Evolutionary conservation across 805 yeast genomes (phyloP).

Genomic region (Zygotorulaspora chibaensis): DNA sequence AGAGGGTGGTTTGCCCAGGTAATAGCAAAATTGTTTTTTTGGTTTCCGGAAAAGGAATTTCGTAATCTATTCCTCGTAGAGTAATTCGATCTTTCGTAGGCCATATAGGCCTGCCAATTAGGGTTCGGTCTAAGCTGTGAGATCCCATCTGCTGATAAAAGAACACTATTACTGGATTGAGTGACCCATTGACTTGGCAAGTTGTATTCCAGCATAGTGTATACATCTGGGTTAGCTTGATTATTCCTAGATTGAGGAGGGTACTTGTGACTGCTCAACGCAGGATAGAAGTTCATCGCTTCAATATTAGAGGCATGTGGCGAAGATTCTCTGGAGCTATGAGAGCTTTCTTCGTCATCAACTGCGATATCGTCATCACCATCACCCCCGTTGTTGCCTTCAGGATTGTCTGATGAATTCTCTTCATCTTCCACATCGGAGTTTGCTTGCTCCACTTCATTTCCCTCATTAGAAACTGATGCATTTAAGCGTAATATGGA

Average conservation of each 20-base stretch:
- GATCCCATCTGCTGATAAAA: constrained; percentile 30
- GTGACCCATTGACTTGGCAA: constrained; percentile 30
- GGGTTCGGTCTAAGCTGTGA: constrained; percentile 26
- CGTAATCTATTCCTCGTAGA: constrained; percentile 23
- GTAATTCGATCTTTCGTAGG: constrained; percentile 20
- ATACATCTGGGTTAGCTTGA: constrained; percentile 22
- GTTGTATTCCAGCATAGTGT: constrained; percentile 26
- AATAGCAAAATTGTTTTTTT: constrained; percentile 25
- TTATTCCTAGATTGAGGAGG: constrained; percentile 18
- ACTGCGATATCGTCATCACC: constrained; percentile 10
- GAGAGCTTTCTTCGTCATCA: constrained; percentile 6
- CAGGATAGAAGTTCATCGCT: constrained; percentile 14
- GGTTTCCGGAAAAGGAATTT: constrained; percentile 16
- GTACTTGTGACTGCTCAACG: constrained; percentile 10
- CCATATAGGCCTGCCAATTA: constrained; percentile 24
- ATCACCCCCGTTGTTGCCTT: constrained; percentile 12
- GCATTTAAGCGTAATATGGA: not conserved
- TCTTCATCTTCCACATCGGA: constrained; percentile 12
- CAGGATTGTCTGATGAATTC: constrained; percentile 14
- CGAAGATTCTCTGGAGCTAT: constrained; percentile 3
- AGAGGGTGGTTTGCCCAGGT: constrained; percentile 31
- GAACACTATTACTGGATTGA: constrained; percentile 25
- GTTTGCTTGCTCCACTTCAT: constrained; percentile 7
- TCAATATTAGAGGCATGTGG: constrained; percentile 10
- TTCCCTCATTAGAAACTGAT: not conserved